Conservation (phyloP, 306 rosid species). For the Dalbergia oliveri region DNA sequence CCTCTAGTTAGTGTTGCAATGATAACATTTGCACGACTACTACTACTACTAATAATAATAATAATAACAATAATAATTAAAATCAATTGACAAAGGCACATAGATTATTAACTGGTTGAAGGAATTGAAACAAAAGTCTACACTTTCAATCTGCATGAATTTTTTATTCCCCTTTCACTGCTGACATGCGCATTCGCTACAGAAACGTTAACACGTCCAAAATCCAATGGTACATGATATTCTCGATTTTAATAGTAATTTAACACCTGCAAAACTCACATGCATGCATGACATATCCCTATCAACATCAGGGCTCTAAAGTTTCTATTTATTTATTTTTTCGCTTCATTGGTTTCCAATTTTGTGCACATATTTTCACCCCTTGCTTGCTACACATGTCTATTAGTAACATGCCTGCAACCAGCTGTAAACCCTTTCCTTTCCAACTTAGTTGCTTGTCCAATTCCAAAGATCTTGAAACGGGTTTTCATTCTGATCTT, state of each 20-base stretch:
- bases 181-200: constrained; percentile 3
- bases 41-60: not conserved
- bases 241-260: constrained; percentile 15
- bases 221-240: constrained; percentile 43
- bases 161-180: not conserved
- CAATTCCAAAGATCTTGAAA: constrained; percentile 46
- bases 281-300: constrained; percentile 51
- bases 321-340: not conserved
- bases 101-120: constrained; percentile 1
- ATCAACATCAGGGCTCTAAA: constrained; percentile 35
- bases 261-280: constrained; percentile 52
- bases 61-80: no score
- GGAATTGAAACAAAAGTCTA: constrained; percentile 4
- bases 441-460: constrained; percentile 46
- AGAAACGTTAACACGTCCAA: constrained; percentile 5
- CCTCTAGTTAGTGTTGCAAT: constrained; percentile 1
- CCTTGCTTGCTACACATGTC: not conserved
- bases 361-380: constrained; percentile 31
- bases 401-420: constrained; percentile 30
- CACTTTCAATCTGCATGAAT: constrained; percentile 1
- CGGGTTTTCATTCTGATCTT: constrained; percentile 28
- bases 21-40: not conserved
- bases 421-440: constrained; percentile 39
- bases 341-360: not conserved
- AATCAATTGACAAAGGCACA: not conserved